Evolutionary conservation across 352 stramenopile species (phyloP).

Genomic region (Elongisporangium prolatum): DNA sequence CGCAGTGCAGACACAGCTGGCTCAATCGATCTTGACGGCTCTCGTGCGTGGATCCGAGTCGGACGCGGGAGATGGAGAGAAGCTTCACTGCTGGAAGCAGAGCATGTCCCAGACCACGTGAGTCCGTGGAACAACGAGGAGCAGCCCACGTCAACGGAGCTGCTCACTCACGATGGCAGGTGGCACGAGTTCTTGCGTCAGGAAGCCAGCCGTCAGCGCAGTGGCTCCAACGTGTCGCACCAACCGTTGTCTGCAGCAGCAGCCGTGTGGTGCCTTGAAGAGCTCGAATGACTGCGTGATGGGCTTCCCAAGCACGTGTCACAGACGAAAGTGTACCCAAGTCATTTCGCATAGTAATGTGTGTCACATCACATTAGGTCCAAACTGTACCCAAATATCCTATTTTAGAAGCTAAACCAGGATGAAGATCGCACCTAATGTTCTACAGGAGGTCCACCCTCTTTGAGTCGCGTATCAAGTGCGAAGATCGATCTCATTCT

Average conservation of each 20-base stretch:
- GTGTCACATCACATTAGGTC: background rate
- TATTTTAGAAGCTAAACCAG: no score
- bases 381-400: background rate
- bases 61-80: constrained; percentile 1
- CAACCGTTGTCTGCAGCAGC: constrained; percentile 1
- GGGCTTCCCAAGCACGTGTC: background rate
- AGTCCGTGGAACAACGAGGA: constrained; percentile 1
- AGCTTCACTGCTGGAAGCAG: background rate
- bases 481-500: constrained; percentile 6
- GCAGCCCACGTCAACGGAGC: constrained; percentile 9
- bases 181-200: constrained; percentile 20
- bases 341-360: background rate
- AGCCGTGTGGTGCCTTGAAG: constrained; percentile 23
- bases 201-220: background rate
- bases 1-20: no score
- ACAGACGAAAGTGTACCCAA: constrained; percentile 9
- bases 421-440: no score
- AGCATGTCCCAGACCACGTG: no score
- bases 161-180: constrained; percentile 27
- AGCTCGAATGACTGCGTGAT: constrained; percentile 16
- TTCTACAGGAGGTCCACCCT: no score
- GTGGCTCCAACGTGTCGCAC: no score
- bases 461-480: background rate
- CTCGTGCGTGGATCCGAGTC: constrained; percentile 4
- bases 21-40: no score